Evolutionary conservation across 306 rosid species (phyloP), one percentile per base, ranked within the genome.

Genomic region (Leucaena leucocephala): DNA sequence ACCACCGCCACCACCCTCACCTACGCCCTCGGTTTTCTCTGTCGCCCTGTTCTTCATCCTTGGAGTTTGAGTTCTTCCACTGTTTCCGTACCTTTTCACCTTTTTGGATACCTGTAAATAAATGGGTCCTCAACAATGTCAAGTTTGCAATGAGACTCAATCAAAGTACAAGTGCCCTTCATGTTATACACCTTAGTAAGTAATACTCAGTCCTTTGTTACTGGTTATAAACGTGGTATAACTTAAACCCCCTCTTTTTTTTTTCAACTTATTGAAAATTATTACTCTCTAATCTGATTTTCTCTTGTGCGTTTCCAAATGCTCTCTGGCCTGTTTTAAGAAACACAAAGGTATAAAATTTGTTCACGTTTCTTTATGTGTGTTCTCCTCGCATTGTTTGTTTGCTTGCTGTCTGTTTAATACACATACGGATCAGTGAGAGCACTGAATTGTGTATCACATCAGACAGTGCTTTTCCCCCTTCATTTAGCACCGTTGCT

Each of bases 131-230:
- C 88, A 80, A 55, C 82, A 83, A 61, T 94, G 98, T 77, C 90
- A 83, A 81, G 84, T 92, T 62, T 94, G 97, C 88, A 85, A 80
- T 65, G 80, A 85, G 79, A 91, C 88, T 42, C 93, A 54, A 64
- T 92, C 92, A 58, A 94, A 94, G 72, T 92, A 92, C 84, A 94
- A 90, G 84, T 94, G 97, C 72, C 96, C 98, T 74, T 86, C 83
- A 1, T 94, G 98, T 82, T 82, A 87, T 35, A 64, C 77, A 16
- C 96, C 93, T 78, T 92, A 94, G 97, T 94, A 86, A 48, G 85
- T 54, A 15, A 34, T 38, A 38, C 71, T 49, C 75, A 8, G 14
- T 58, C 0, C 0, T 54, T 78, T 78, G 9, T 63, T 38, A 11
- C 74, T 52, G 21, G 1, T 36, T 16, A 64, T 6, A 15, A 36